Conservation (phyloP, 495 filamentous ascomycete species). For the Neurospora terricola region DNA sequence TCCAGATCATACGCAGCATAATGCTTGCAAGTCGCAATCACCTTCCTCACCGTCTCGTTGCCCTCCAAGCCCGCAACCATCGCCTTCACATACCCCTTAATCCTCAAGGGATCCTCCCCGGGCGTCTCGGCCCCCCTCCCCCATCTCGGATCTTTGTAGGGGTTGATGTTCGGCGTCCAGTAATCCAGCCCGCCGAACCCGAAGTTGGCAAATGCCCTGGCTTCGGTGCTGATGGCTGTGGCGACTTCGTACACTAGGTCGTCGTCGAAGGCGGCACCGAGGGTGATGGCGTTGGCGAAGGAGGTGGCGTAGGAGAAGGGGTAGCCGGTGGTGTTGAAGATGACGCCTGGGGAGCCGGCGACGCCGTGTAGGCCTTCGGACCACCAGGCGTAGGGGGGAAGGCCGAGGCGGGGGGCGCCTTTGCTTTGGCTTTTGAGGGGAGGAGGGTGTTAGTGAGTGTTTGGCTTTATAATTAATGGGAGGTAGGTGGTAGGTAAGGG, state of each 20-base stretch:
- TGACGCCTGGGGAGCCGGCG: constrained; percentile 24
- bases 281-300: constrained; percentile 37
- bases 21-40: constrained; percentile 58
- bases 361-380: constrained; percentile 44
- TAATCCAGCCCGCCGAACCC: constrained; percentile 48
- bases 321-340: constrained; percentile 17
- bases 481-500: too few relatives aligned
- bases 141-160: constrained; percentile 44
- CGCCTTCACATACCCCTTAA: constrained; percentile 47
- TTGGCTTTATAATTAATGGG: too few relatives aligned
- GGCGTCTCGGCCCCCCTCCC: constrained; percentile 34
- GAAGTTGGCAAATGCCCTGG: constrained; percentile 56
- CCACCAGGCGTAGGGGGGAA: constrained; percentile 42
- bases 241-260: constrained; percentile 33
- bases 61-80: constrained; percentile 55
- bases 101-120: constrained; percentile 10
- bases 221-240: constrained; percentile 47
- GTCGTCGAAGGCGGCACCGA: constrained; percentile 39
- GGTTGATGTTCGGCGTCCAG: constrained; percentile 63
- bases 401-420: constrained; percentile 30
- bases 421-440: constrained; percentile 26
- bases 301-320: constrained; percentile 36
- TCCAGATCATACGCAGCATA: constrained; percentile 58
- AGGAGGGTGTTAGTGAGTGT: too few relatives aligned
- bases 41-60: constrained; percentile 25